These are phyloP conservation scores for Paramyrothecium roridum DNA, from an alignment of 2,329 filamentous ascomycete species.

Conservation along the genomic window DNA sequence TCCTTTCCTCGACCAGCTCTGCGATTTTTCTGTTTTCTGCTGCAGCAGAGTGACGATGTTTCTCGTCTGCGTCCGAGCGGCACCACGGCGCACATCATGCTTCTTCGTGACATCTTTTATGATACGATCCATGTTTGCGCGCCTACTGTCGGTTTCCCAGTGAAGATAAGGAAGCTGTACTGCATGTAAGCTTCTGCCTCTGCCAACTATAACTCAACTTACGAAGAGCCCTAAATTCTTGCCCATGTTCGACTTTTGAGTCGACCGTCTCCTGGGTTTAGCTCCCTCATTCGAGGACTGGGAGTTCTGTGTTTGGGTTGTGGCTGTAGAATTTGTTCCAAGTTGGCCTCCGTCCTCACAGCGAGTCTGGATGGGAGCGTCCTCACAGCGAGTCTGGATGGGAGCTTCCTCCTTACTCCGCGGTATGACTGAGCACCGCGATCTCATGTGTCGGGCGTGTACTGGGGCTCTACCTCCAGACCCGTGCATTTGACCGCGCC, in stretches of 20 bases:
- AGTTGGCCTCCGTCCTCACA: too few relatives aligned
- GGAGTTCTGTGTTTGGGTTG: too few relatives aligned
- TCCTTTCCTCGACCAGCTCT: too few relatives aligned
- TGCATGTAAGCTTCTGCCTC: not conserved
- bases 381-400: too few relatives aligned
- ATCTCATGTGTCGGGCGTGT: slow-evolving; percentile 31
- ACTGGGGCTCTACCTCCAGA: slow-evolving; percentile 14
- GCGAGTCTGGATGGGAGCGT: too few relatives aligned
- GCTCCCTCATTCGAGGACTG: too few relatives aligned
- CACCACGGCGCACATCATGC: too few relatives aligned
- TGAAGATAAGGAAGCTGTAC: slow-evolving; percentile 36
- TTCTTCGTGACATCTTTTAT: slow-evolving; percentile 13
- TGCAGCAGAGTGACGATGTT: too few relatives aligned
- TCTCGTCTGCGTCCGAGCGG: too few relatives aligned
- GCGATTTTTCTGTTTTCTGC: too few relatives aligned
- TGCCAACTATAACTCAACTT: slow-evolving; percentile 4
- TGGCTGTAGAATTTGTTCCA: too few relatives aligned
- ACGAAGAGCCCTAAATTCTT: slow-evolving; percentile 27
- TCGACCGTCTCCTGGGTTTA: too few relatives aligned
- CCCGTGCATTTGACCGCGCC: slow-evolving; percentile 30
- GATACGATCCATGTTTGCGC: slow-evolving; percentile 18
- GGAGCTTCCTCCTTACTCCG: slow-evolving; percentile 18
- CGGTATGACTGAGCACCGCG: slow-evolving; percentile 27
- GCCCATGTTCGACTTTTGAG: not conserved
- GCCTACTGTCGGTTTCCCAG: slow-evolving; percentile 34